Evolutionary conservation across 805 yeast genomes (phyloP).

Genomic region (Suhomyces sp.): DNA sequence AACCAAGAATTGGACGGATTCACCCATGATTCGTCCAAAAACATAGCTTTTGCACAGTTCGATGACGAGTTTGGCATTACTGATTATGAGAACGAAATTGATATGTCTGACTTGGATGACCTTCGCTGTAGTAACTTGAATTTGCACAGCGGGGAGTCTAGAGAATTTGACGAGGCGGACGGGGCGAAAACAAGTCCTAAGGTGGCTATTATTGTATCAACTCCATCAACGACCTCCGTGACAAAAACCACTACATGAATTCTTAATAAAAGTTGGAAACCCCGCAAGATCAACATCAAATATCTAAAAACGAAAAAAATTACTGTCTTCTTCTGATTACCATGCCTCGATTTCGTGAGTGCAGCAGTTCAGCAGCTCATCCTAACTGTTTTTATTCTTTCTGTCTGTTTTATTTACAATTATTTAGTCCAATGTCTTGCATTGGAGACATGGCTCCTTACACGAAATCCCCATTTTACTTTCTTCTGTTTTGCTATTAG

Average conservation of each 20-base stretch:
- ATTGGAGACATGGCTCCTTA: neutral
- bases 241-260: neutral
- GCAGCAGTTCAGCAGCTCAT: neutral
- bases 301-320: neutral
- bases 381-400: neutral
- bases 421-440: neutral
- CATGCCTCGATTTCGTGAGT: neutral
- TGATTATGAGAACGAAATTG: constrained; percentile 20
- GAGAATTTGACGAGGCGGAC: neutral
- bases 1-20: constrained; percentile 19
- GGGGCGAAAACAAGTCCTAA: constrained; percentile 1
- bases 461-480: neutral
- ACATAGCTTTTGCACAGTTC: constrained; percentile 43
- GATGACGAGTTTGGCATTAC: constrained; percentile 37
- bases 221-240: constrained; percentile 10
- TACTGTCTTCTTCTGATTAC: neutral
- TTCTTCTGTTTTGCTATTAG: neutral
- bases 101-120: constrained; percentile 14
- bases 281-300: neutral
- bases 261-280: neutral
- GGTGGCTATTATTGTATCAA: constrained; percentile 14
- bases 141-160: constrained; percentile 1
- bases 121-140: constrained; percentile 6
- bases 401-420: constrained; percentile 2
- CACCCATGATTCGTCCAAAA: constrained; percentile 22